A percentile compares a stretch with the other conserved stretches of the same genome.
These are phyloP conservation scores for Kodamaea kaohsiungensis DNA, from an alignment of 805 yeast species.

Conservation along the genomic window DNA sequence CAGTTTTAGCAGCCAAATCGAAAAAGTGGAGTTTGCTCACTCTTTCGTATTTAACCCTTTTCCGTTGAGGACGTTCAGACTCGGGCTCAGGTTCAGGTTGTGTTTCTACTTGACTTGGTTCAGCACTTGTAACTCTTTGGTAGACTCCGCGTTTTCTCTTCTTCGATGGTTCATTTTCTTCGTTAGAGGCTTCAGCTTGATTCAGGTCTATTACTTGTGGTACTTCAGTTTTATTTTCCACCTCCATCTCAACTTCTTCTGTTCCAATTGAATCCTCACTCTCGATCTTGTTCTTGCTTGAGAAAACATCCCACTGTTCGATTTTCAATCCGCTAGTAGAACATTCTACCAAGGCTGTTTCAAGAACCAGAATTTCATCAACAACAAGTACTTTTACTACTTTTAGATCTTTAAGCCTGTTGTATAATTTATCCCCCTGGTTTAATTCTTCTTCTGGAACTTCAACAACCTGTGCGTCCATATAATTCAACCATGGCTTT, in stretches of 20 bases:
- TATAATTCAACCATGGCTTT: not conserved
- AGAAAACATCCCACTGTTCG: slow-evolving; percentile 5
- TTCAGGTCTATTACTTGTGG: not conserved
- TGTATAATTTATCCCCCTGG: not conserved
- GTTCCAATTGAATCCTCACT: not conserved
- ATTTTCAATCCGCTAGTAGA: not conserved
- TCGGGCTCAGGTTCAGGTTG: not conserved
- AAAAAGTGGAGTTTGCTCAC: slow-evolving; percentile 37
- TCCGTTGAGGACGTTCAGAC: slow-evolving; percentile 1
- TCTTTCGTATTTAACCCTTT: slow-evolving; percentile 31
- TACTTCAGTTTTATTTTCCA: not conserved
- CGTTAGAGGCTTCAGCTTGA: not conserved
- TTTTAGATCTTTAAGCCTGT: not conserved
- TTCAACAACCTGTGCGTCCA: slow-evolving; percentile 5
- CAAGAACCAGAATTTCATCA: not conserved
- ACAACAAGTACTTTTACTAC: not conserved
- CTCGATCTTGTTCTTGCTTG: not conserved
- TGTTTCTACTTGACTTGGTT: not conserved
- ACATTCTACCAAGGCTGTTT: slow-evolving; percentile 1
- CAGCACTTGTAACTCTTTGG: slow-evolving; percentile 4
- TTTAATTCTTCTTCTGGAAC: not conserved
- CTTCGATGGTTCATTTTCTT: not conserved
- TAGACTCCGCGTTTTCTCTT: slow-evolving; percentile 5
- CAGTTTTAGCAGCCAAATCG: slow-evolving; percentile 19
- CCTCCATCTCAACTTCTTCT: not conserved